Evolutionary conservation across 202 grass and related monocot genomes (phyloP).

Genomic region (Schoenoplectus triqueter): DNA sequence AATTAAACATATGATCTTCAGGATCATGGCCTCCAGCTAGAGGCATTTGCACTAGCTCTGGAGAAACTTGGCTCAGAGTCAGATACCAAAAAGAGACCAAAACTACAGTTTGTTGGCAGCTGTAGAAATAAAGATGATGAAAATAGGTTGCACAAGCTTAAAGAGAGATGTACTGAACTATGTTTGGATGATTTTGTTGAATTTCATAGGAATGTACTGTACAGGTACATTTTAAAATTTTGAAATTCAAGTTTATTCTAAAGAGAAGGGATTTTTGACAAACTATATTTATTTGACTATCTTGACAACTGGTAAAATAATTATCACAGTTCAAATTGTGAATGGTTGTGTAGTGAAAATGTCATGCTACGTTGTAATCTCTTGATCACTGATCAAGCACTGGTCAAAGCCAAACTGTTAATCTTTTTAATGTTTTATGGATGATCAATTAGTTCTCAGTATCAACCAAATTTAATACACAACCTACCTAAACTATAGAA

Average conservation of each 20-base stretch:
- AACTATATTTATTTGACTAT: background rate
- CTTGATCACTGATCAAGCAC: background rate
- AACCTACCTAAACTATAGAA: constrained; percentile 4
- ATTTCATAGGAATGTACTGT: constrained; percentile 78
- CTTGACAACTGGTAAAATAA: background rate
- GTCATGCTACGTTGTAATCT: background rate
- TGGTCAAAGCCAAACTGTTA: background rate
- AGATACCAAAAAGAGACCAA: constrained; percentile 48
- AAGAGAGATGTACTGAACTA: constrained; percentile 68
- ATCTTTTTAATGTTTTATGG: constrained; percentile 13
- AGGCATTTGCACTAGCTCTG: constrained; percentile 80
- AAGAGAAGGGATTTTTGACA: background rate
- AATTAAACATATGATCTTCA: constrained; percentile 35
- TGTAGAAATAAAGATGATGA: constrained; percentile 85
- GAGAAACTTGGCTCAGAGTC: constrained; percentile 55
- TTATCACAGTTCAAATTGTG: background rate
- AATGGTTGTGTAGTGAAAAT: background rate
- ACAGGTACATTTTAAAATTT: constrained; percentile 52
- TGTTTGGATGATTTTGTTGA: constrained; percentile 74
- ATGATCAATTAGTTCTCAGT: background rate
- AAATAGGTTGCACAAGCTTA: constrained; percentile 78
- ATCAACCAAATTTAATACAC: background rate
- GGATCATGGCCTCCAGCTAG: constrained; percentile 89
- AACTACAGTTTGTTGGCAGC: constrained; percentile 83
- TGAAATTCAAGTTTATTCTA: background rate